Evolutionary conservation across 2,329 filamentous ascomycete genomes (phyloP).

Genomic region (Leptodontidium sp.): DNA sequence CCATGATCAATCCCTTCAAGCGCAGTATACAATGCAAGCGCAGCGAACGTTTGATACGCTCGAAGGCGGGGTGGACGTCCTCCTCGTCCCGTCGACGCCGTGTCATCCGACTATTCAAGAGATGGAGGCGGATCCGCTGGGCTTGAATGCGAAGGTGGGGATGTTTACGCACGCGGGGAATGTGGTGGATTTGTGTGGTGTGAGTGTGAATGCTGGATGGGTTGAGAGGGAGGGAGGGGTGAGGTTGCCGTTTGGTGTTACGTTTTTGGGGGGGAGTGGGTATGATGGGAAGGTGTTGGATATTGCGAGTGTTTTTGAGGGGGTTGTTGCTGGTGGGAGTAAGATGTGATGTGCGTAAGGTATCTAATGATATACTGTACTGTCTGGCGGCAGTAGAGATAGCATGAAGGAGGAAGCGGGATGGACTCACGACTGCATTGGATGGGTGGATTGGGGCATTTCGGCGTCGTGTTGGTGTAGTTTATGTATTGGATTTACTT

Average conservation of each 20-base stretch:
- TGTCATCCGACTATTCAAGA: slow-evolving; percentile 56
- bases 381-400: too few relatives aligned
- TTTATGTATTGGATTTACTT: too few relatives aligned
- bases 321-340: slow-evolving; percentile 48
- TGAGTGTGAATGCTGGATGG: slow-evolving; percentile 47
- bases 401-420: neutral
- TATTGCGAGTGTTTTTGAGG: slow-evolving; percentile 48
- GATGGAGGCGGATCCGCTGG: slow-evolving; percentile 58
- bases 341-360: slow-evolving; percentile 40
- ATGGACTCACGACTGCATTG: neutral
- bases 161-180: slow-evolving; percentile 63
- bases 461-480: neutral
- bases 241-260: slow-evolving; percentile 50
- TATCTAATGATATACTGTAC: neutral
- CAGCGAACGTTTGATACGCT: slow-evolving; percentile 42
- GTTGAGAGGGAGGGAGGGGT: slow-evolving; percentile 29
- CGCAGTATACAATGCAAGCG: slow-evolving; percentile 40
- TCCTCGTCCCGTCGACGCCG: slow-evolving; percentile 61
- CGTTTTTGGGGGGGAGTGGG: slow-evolving; percentile 49
- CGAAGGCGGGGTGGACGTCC: slow-evolving; percentile 51
- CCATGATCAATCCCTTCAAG: slow-evolving; percentile 47
- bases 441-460: neutral
- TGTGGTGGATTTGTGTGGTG: slow-evolving; percentile 60
- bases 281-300: slow-evolving; percentile 48
- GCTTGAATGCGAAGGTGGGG: slow-evolving; percentile 57